Evolutionary conservation across 2,329 filamentous ascomycete species (phyloP).

Genomic region (Monosporascus sp.): DNA sequence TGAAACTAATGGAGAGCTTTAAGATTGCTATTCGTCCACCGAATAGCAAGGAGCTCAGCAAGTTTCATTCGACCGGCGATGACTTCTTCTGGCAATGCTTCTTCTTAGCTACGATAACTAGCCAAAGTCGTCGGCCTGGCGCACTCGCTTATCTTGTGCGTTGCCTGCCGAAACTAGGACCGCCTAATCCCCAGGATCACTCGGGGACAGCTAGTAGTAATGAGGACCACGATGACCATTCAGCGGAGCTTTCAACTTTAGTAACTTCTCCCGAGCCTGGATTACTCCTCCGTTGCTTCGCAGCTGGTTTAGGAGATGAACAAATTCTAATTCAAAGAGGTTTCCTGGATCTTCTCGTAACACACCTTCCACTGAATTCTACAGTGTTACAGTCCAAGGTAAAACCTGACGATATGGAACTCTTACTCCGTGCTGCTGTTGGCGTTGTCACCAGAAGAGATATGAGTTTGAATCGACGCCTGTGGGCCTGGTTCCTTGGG

Average conservation of each 20-base stretch:
- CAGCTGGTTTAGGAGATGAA: constrained; percentile 79
- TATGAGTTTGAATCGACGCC: constrained; percentile 89
- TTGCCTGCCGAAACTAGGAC: constrained; percentile 67
- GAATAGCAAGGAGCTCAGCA: constrained; percentile 44
- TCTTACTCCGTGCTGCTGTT: constrained; percentile 76
- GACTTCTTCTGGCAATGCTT: constrained; percentile 99
- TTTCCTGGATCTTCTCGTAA: constrained; percentile 87
- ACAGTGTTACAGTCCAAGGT: constrained; percentile 72
- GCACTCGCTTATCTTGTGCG: constrained; percentile 82
- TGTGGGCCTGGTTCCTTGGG: constrained; percentile 96
- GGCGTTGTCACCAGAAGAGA: constrained; percentile 85
- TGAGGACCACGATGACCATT: constrained; percentile 38
- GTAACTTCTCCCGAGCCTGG: constrained; percentile 88
- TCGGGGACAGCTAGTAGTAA: constrained; percentile 24
- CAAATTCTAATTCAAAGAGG: constrained; percentile 90
- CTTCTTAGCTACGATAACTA: constrained; percentile 89
- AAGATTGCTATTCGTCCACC: constrained; percentile 60
- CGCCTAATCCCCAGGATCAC: constrained; percentile 28
- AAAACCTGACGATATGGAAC: constrained; percentile 70
- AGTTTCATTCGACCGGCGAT: constrained; percentile 58
- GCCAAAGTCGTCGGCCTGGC: constrained; percentile 76
- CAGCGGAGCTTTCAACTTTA: constrained; percentile 55
- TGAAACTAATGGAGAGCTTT: constrained; percentile 73
- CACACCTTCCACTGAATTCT: constrained; percentile 81
- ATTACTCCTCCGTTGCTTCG: constrained; percentile 83